Evolutionary conservation across 441 rosid species (phyloP), one percentile per base, ranked within the genome.

Genomic region (Macaranga tanarius): DNA sequence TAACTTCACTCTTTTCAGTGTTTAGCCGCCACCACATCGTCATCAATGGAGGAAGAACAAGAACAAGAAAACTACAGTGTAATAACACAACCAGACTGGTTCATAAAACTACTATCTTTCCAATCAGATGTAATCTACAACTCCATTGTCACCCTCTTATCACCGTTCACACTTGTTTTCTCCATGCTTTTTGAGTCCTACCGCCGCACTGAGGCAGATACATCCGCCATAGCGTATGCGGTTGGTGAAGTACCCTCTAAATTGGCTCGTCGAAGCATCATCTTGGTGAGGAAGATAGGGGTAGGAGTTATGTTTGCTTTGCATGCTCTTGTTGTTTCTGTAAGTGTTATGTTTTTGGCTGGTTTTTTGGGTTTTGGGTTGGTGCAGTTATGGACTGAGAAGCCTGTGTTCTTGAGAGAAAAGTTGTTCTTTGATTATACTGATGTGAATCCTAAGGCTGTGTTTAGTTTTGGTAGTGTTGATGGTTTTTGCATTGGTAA

Each of bases 341-440:
- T 76, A 3, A 12, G 77, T 74, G 77, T 85, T 31, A 58, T 87
- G 89, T 72, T 70, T 7, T 15, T 88, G 66, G 88, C 95, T 16
- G 80, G 71, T n/a, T 56, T 79, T 10, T n/a, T 88, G 44, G 96
- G 97, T 5, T 70, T 86, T 1, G 87, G 88, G 66, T 59, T 86
- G 59, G 93, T 92, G 74, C 79, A 70, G 42, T 6, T 81, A 40
- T 90, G 83, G 85, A 73, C 79, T 22, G 96, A 92, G 62, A 87
- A 90, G 88, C 93, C 98, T 7, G 78, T 89, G 66, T 71, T 80
- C 15, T 51, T 84, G 72, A 86, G 77, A 69, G 89, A 92, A 7
- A 85, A 76, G 66, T 15, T 92, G 66, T 81, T 85, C 69, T 91
- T 92, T 65, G 97, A 95, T 71, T 92, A 87, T 77, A 86, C 88